These are phyloP conservation scores for Metschnikowia anglica DNA, from an alignment of 805 yeast genomes.

Conservation along the genomic window DNA sequence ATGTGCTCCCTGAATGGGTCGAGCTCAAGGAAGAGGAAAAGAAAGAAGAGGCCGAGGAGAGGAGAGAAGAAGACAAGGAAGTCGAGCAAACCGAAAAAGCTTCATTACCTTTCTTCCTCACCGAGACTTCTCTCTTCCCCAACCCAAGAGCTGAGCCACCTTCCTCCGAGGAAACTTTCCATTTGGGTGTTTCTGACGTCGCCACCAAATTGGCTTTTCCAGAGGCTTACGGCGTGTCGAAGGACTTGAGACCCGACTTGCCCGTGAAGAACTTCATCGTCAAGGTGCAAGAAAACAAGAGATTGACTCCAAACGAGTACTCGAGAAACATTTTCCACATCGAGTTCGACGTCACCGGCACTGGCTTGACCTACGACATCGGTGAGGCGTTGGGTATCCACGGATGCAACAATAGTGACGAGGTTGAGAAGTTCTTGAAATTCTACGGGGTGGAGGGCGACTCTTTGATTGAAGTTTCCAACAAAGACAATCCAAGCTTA, in stretches of 20 bases:
- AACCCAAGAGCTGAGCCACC: slow-evolving; percentile 48
- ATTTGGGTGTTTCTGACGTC: slow-evolving; percentile 43
- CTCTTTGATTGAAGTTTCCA: slow-evolving; percentile 66
- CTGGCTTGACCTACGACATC: slow-evolving; percentile 86
- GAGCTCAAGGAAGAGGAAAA: slow-evolving; percentile 26
- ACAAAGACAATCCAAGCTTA: slow-evolving; percentile 56
- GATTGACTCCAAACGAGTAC: slow-evolving; percentile 87
- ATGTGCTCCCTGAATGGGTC: slow-evolving; percentile 34
- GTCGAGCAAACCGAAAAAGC: slow-evolving; percentile 24
- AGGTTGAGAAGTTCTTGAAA: slow-evolving; percentile 66
- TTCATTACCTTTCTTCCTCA: slow-evolving; percentile 49
- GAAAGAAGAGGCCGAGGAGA: slow-evolving; percentile 21
- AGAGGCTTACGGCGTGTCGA: slow-evolving; percentile 67
- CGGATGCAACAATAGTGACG: slow-evolving; percentile 71
- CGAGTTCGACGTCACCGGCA: slow-evolving; percentile 87
- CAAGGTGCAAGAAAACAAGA: slow-evolving; percentile 85
- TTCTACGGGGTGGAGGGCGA: slow-evolving; percentile 72
- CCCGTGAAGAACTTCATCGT: slow-evolving; percentile 83
- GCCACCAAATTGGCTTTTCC: slow-evolving; percentile 74
- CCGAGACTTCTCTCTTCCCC: slow-evolving; percentile 64
- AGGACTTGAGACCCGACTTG: slow-evolving; percentile 80
- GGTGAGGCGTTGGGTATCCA: slow-evolving; percentile 98
- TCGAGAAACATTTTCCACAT: slow-evolving; percentile 95
- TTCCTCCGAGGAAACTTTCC: slow-evolving; percentile 36
- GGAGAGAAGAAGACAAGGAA: slow-evolving; percentile 26